Percentiles rank a stretch among this genome's conserved stretches.
Evolutionary conservation across 805 yeast genomes (phyloP).

Genomic region (Kodamaea laetipori): DNA sequence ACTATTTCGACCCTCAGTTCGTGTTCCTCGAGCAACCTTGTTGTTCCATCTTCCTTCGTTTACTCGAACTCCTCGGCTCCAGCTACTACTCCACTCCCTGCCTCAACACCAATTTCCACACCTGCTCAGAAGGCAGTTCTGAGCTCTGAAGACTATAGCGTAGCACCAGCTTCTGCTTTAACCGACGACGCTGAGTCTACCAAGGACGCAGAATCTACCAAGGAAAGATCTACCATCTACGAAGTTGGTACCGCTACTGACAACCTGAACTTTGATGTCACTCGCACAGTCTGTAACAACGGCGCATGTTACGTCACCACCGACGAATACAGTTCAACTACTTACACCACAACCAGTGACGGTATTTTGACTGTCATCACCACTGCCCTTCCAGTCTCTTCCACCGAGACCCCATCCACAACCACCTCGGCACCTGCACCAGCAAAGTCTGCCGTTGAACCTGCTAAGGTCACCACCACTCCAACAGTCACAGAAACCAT

Average conservation of each 20-base stretch:
- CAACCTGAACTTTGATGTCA: conserved; percentile 18
- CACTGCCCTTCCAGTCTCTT: conserved; percentile 30
- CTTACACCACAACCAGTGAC: conserved; percentile 39
- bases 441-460: background rate
- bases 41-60: conserved; percentile 16
- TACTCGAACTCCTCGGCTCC: conserved; percentile 13
- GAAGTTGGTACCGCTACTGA: conserved; percentile 29
- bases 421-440: background rate
- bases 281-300: conserved; percentile 36
- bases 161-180: no score
- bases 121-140: no score
- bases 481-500: conserved; percentile 20
- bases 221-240: conserved; percentile 20
- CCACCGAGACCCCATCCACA: conserved; percentile 4
- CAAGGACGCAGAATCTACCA: background rate
- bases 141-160: no score
- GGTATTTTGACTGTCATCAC: conserved; percentile 43
- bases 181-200: no score
- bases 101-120: no score
- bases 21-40: conserved; percentile 10
- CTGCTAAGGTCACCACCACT: background rate
- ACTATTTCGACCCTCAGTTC: conserved; percentile 10
- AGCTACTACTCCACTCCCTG: conserved; percentile 7
- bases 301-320: conserved; percentile 39
- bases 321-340: conserved; percentile 31